Base-by-base conservation (phyloP, 306 rosid genomes). In the Albizia julibrissin region DNA sequence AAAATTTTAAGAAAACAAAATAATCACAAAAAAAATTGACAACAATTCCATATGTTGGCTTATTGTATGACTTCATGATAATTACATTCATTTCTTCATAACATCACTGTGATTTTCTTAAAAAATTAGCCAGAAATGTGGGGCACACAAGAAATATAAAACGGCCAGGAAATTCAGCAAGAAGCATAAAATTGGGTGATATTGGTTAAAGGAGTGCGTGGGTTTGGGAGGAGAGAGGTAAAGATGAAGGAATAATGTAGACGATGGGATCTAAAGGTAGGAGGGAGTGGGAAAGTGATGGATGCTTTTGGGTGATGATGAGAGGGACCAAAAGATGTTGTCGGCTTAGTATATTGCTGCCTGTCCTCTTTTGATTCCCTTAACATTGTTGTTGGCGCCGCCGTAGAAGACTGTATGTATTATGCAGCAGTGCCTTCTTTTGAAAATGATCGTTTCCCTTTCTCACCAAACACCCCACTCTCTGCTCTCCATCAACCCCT, bases 391-490 rank as follows among this genome's bases (percentile, higher is more conserved):
- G 86, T 78, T 71, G 46, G 69, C 80, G 83, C 82, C 82, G 83
- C 77, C 82, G 86, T 58, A 54, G 74, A 50, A 49, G 65, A 77
- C 54, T 24, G 43, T 27, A 1, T 62, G 77, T 80, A 80, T 66
- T 66, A 59, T 44, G 78, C 83, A 66, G 80, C 80, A 72, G 78
- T 86, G 72, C 10, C 5, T 77, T 83, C 59, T 64, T 37, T 73
- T 74, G 85, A 85, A 81, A 85, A 81, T 66, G 85, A 85, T 77
- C 52, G 85, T 80, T 14, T 37, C 75, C 56, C 72, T 76, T 84
- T 76, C 65, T 21, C 79, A 61, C 84, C 79, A 69, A 80, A 70
- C 87, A 84, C 70, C 75, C 79, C 77, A 27, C 40, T 42, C 69
- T 22, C 83, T 73, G 34, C 16, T 27, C 46, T 77, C 83, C 76